These are phyloP conservation scores for Calonectria hongkongensis DNA, from an alignment of 2,329 filamentous ascomycete species.

Conservation along the genomic window DNA sequence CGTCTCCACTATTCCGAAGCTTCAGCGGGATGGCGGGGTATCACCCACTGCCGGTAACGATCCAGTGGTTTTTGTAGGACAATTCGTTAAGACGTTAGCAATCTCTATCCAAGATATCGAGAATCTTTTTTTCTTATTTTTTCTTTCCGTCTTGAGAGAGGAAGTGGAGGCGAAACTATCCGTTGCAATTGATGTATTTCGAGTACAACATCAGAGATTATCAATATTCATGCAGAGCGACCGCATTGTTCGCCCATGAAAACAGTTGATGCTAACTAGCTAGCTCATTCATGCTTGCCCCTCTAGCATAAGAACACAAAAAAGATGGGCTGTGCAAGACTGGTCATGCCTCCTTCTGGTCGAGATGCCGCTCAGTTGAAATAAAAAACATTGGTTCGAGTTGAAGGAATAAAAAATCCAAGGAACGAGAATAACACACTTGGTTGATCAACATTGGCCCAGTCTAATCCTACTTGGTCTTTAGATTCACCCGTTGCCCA, in stretches of 20 bases:
- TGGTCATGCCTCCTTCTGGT: no score
- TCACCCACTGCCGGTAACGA: neutral
- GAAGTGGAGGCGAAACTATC: neutral
- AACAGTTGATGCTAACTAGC: no score
- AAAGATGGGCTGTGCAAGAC: neutral
- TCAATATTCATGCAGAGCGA: neutral
- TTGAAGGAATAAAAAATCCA: neutral
- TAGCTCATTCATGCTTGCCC: neutral
- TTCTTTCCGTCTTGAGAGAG: neutral
- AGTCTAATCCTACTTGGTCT: no score
- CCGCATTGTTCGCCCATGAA: neutral
- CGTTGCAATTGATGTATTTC: neutral
- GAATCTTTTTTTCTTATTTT: neutral
- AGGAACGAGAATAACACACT: neutral
- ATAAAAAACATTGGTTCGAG: no score
- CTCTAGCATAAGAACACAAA: neutral
- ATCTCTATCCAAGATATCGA: no score
- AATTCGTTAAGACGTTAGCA: no score
- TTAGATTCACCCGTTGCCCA: no score
- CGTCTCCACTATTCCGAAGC: constrained; percentile 20
- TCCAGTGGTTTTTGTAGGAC: no score
- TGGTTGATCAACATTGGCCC: no score
- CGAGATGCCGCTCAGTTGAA: neutral
- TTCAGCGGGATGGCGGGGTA: constrained; percentile 25
- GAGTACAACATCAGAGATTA: neutral